A percentile compares a stretch with the other conserved stretches of the same genome.
These are phyloP conservation scores for Morella rubra DNA, from an alignment of 306 rosid genomes.

Conservation along the genomic window DNA sequence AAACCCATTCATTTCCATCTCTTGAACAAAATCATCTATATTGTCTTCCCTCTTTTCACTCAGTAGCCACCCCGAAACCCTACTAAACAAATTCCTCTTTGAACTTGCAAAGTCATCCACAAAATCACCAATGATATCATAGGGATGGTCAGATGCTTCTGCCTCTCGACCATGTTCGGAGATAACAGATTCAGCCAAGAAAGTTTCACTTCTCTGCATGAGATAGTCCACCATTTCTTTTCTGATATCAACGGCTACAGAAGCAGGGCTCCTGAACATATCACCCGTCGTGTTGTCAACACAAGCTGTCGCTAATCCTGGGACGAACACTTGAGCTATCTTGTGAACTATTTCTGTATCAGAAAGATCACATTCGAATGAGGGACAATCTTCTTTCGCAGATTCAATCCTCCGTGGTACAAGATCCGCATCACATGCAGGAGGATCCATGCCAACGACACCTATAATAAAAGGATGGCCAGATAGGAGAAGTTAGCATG, in stretches of 20 bases:
- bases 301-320: slow-evolving; percentile 74
- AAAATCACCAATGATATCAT: slow-evolving; percentile 64
- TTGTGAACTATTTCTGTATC: slow-evolving; percentile 65
- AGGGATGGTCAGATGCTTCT: slow-evolving; percentile 61
- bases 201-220: slow-evolving; percentile 64
- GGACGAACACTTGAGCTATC: slow-evolving; percentile 72
- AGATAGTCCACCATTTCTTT: slow-evolving; percentile 76
- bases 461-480: slow-evolving; percentile 32
- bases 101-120: slow-evolving; percentile 67
- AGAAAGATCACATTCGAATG: slow-evolving; percentile 56
- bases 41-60: slow-evolving; percentile 87
- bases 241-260: slow-evolving; percentile 67
- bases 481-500: neutral
- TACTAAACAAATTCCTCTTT: slow-evolving; percentile 67
- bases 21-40: slow-evolving; percentile 81
- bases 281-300: slow-evolving; percentile 78
- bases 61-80: slow-evolving; percentile 72
- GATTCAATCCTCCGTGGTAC: slow-evolving; percentile 60
- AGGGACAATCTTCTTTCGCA: slow-evolving; percentile 46
- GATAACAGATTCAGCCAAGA: slow-evolving; percentile 66
- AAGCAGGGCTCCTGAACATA: slow-evolving; percentile 59
- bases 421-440: slow-evolving; percentile 45
- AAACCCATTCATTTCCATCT: slow-evolving; percentile 67
- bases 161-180: slow-evolving; percentile 53
- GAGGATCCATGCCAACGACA: slow-evolving; percentile 41